Base-by-base conservation (phyloP, 352 stramenopile genomes). In the Pythium dissimile region DNA sequence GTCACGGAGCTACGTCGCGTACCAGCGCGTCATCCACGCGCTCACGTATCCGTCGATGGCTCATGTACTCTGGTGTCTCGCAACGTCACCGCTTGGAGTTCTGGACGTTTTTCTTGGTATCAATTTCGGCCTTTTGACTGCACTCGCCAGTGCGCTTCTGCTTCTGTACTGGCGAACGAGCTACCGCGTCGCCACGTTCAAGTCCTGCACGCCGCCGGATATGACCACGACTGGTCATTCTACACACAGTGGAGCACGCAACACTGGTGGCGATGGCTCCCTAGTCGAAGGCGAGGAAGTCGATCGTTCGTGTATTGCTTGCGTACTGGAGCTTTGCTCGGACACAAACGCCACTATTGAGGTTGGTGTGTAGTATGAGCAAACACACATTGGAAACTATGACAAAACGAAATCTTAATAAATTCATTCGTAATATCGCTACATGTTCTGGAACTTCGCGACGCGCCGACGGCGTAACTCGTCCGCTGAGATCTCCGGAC, bases 111-210 rank as follows among this genome's bases (percentile, higher is more conserved):
- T 79, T 65, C 41, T 64, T 32, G 37, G 18, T 2, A 43, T 66
- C 47, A 85, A 85, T 57, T 73, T 67, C 18, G 47, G 39, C 4
- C 37, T 67, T 11, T 65, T 80, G 15, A 23, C 66, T 9, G 35
- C 56, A 6, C 43, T 80, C 5, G 56, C 62, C 16, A 27, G 16
- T 3, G 43, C 59, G 0, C 31, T 67, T 41, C 48, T 78, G 12
- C 24, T 72, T 3, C 41, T 75, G 12, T 86, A 74, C 49, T 86
- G 75, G 73, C 51, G 71, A 48, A 63, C 73, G 1, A 69, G 71
- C 37, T 79, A 77, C 26, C 50, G 55, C 5, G 34, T 84, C 8
- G 15, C 31, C 24, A 80, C 73, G 5, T 56, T 62, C 23, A 32
- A 56, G 13, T 62, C 45, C 12, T 62, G 52, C 42, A 4, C 18